These are phyloP conservation scores for Candida takata DNA, from an alignment of 805 yeast species.

Conservation along the genomic window DNA sequence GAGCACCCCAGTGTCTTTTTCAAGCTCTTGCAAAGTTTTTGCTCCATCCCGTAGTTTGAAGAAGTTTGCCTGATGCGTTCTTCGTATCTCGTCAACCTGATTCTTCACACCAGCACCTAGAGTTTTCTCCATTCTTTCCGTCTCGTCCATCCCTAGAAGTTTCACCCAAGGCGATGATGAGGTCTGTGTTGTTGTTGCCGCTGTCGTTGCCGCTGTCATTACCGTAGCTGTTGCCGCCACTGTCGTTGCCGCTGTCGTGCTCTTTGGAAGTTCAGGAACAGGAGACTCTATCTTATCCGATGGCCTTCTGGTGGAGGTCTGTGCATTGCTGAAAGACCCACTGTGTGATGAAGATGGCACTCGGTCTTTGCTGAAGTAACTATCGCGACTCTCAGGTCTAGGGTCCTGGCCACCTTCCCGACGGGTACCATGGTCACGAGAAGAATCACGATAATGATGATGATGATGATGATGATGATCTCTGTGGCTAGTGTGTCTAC, in stretches of 20 bases:
- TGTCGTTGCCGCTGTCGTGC: too few relatives aligned
- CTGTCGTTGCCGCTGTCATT: too few relatives aligned
- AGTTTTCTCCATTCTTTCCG: conserved; percentile 7
- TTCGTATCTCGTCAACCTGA: conserved; percentile 11
- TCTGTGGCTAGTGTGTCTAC: background rate
- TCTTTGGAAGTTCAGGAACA: too few relatives aligned
- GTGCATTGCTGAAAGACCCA: background rate
- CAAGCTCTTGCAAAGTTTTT: conserved; percentile 6
- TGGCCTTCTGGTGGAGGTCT: too few relatives aligned
- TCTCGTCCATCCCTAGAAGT: conserved; percentile 12
- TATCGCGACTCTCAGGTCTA: background rate
- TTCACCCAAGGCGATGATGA: conserved; percentile 11
- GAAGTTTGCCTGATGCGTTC: conserved; percentile 9
- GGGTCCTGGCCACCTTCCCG: conserved; percentile 1
- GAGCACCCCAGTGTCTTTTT: conserved; percentile 9
- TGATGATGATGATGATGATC: background rate
- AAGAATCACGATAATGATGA: too few relatives aligned
- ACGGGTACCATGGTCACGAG: background rate
- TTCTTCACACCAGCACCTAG: conserved; percentile 6
- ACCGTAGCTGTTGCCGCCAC: too few relatives aligned
- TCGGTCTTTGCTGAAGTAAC: background rate
- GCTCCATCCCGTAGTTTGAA: conserved; percentile 7
- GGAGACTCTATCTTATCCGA: too few relatives aligned
- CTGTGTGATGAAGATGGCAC: background rate
- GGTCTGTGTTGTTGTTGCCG: background rate